These are phyloP conservation scores for Dryas alaskensis DNA, from an alignment of 306 rosid species.

Conservation along the genomic window DNA sequence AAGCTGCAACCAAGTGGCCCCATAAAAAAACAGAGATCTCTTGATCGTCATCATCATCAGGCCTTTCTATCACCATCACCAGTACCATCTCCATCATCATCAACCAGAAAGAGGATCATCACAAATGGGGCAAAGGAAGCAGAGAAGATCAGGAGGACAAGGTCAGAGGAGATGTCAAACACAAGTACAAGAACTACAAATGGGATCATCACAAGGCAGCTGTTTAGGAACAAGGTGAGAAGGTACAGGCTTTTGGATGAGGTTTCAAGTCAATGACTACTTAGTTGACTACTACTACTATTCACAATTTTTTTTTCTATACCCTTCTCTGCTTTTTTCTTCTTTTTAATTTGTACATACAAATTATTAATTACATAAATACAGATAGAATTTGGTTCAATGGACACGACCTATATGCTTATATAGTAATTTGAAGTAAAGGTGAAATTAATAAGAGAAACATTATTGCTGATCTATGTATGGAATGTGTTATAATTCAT, in stretches of 20 bases:
- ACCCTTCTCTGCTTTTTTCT: not conserved
- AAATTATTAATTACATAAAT: not conserved
- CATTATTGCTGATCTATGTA: not conserved
- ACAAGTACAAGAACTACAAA: not conserved
- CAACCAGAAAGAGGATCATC: conserved; percentile 54
- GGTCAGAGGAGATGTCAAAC: conserved; percentile 52
- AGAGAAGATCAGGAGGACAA: conserved; percentile 55
- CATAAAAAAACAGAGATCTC: conserved; percentile 59
- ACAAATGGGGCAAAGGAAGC: conserved; percentile 36
- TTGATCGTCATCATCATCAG: conserved; percentile 24
- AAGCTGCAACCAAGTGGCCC: conserved; percentile 43
- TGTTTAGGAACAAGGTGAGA: conserved; percentile 80
- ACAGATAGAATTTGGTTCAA: not conserved
- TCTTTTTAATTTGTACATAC: not conserved
- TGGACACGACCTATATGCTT: conserved; percentile 1
- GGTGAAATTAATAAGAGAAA: not conserved
- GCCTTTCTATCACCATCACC: conserved; percentile 3
- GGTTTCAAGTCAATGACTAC: conserved; percentile 65
- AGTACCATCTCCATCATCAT: conserved; percentile 33
- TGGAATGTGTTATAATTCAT: not conserved
- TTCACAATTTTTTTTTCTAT: not conserved
- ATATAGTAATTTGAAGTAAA: not conserved
- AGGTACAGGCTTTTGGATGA: conserved; percentile 96
- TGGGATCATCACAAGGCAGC: conserved; percentile 49
- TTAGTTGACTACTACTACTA: not conserved